A percentile compares a stretch with the other conserved stretches of the same genome.
Conservation (phyloP, 2,329 filamentous ascomycete species). For the Fusarium nurragi region DNA sequence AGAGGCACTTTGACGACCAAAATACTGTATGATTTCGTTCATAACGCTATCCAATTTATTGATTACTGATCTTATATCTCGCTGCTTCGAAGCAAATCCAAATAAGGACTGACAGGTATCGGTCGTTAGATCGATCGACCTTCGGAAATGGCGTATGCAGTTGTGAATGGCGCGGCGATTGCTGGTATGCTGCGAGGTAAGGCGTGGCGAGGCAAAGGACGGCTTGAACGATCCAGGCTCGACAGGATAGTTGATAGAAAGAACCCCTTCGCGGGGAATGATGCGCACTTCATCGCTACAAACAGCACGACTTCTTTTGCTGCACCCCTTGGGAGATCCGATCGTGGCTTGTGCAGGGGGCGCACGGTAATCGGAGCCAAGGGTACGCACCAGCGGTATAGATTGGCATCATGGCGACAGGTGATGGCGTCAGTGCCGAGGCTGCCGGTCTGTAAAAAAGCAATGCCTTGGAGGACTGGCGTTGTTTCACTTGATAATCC, state of each 20-base stretch:
- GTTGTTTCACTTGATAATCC: background rate
- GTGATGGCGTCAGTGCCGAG: slow-evolving; percentile 32
- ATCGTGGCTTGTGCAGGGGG: slow-evolving; percentile 28
- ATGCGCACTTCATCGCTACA: background rate
- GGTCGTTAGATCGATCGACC: slow-evolving; percentile 8
- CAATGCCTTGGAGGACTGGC: slow-evolving; percentile 6
- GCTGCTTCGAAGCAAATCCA: background rate
- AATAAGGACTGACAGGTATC: background rate
- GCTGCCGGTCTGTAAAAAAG: slow-evolving; percentile 32
- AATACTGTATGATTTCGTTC: background rate
- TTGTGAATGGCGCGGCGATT: background rate
- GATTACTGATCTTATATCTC: slow-evolving; percentile 1
- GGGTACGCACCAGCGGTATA: background rate
- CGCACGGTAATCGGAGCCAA: slow-evolving; percentile 10
- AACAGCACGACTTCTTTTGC: background rate
- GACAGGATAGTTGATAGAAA: background rate
- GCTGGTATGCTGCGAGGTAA: background rate
- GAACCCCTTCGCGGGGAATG: background rate
- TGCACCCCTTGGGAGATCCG: background rate
- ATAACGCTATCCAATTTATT: background rate
- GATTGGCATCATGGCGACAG: too few species aligned
- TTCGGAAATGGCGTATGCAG: slow-evolving; percentile 9
- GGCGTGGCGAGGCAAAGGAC: background rate
- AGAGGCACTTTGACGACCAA: background rate
- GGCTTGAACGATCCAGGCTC: background rate